Evolutionary conservation across 192 early-diverging fungal species (phyloP).

Genomic region (Chytriomyces sp.): DNA sequence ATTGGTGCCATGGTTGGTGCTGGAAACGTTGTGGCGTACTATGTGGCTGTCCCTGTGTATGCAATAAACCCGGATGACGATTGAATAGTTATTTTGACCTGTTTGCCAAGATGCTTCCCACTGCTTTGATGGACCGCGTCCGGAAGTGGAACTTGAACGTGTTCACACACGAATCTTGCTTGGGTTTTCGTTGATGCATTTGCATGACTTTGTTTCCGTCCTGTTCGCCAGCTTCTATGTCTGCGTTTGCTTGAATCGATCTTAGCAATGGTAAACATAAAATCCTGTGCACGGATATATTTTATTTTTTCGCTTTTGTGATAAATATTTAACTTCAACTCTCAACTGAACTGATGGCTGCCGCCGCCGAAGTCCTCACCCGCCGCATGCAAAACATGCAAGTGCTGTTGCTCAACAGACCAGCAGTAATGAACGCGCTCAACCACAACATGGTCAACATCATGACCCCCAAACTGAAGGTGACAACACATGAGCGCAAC

Average conservation of each 20-base stretch:
- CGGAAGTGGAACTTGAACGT: no score
- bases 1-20: constrained; percentile 6
- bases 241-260: no score
- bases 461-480: constrained; percentile 79
- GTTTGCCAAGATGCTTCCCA: no score
- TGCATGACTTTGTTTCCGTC: no score
- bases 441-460: constrained; percentile 81
- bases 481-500: constrained; percentile 27
- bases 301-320: no score
- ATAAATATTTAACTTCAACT: background rate
- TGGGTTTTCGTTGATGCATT: no score
- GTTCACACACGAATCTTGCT: no score
- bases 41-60: constrained; percentile 34
- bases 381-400: constrained; percentile 52
- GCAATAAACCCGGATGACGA: constrained; percentile 32
- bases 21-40: constrained; percentile 9
- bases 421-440: constrained; percentile 82
- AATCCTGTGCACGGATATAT: no score
- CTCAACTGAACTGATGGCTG: background rate
- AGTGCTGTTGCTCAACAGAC: constrained; percentile 61
- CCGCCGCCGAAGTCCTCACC: constrained; percentile 41
- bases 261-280: no score
- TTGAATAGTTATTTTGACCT: background rate
- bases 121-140: no score
- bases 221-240: no score